phyloP scores from a whole-genome alignment of 371 early-diverging fungal genomes.

The Gilbertella persicaria region DNA sequence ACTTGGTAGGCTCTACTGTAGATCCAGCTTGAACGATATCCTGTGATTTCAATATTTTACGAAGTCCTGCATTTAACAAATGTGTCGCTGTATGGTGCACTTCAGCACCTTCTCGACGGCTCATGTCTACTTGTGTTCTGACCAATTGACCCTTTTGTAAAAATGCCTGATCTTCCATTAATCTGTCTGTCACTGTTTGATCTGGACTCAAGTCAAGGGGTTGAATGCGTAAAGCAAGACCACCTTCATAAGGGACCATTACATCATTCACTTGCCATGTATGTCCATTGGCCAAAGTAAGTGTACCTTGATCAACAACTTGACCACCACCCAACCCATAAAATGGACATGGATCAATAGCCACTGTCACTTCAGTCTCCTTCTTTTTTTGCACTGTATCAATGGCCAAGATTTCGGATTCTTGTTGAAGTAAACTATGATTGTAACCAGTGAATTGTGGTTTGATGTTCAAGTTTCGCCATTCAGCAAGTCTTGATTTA shows the following conservation, averaged over 20 bases:
- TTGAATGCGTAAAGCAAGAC: slow-evolving; percentile 33
- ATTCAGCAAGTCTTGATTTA: slow-evolving; percentile 43
- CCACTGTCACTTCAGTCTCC: slow-evolving; percentile 41
- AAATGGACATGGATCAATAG: slow-evolving; percentile 75
- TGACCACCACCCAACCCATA: slow-evolving; percentile 81
- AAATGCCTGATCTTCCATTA: slow-evolving; percentile 43
- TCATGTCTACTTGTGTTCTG: slow-evolving; percentile 52
- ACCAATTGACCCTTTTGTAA: slow-evolving; percentile 50
- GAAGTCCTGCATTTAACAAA: slow-evolving; percentile 70
- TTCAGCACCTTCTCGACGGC: slow-evolving; percentile 60
- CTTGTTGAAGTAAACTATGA: slow-evolving; percentile 42
- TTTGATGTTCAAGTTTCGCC: slow-evolving; percentile 40
- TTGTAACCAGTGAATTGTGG: slow-evolving; percentile 65
- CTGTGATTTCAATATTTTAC: slow-evolving; percentile 51
- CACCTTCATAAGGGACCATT: slow-evolving; percentile 59
- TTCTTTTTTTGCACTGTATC: slow-evolving; percentile 38
- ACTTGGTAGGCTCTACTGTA: slow-evolving; percentile 59
- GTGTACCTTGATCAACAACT: slow-evolving; percentile 61
- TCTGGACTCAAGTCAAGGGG: slow-evolving; percentile 7
- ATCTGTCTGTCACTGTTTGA: slow-evolving; percentile 10
- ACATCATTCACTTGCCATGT: slow-evolving; percentile 56
- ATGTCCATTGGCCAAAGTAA: slow-evolving; percentile 49
- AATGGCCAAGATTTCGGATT: slow-evolving; percentile 52
- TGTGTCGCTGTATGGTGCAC: slow-evolving; percentile 84
- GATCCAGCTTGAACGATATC: slow-evolving; percentile 78